A percentile compares a stretch with the other conserved stretches of the same genome.
phyloP scores from a whole-genome alignment of 805 yeast genomes.

The Barnettozyma pratensis region DNA sequence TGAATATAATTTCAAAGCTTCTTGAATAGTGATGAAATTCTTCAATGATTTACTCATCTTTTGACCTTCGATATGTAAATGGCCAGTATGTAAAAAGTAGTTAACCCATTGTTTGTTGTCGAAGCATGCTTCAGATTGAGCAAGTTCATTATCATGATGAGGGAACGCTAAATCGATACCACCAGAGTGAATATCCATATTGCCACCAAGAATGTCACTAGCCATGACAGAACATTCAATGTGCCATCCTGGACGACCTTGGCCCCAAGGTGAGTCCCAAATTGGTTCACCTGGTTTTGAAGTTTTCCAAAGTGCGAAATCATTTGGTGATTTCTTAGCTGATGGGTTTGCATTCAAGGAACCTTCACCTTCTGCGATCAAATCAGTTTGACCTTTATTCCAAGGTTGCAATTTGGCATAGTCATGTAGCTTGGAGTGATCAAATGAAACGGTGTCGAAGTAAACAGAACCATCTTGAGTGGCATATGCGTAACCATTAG shows the following conservation, averaged over 20 bases:
- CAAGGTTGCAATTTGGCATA: slow-evolving; percentile 98
- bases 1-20: slow-evolving; percentile 68
- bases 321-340: slow-evolving; percentile 71
- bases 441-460: slow-evolving; percentile 84
- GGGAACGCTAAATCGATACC: slow-evolving; percentile 98
- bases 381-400: slow-evolving; percentile 85
- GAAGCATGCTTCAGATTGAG: slow-evolving; percentile 92
- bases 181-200: slow-evolving; percentile 93
- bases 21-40: slow-evolving; percentile 91
- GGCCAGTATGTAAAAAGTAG: slow-evolving; percentile 95
- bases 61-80: slow-evolving; percentile 96
- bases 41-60: slow-evolving; percentile 95
- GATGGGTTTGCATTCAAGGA: slow-evolving; percentile 50
- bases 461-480: slow-evolving; percentile 92
- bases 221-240: slow-evolving; percentile 99
- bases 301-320: slow-evolving; percentile 95
- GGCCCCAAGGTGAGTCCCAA: slow-evolving; percentile 96
- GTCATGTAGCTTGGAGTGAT: slow-evolving; percentile 61
- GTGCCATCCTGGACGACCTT: slow-evolving; percentile 99
- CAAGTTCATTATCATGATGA: slow-evolving; percentile 97
- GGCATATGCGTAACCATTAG: slow-evolving; percentile 78
- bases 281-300: slow-evolving; percentile 96
- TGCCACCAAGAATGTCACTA: slow-evolving; percentile 72
- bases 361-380: slow-evolving; percentile 95
- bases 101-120: slow-evolving; percentile 94